phyloP scores from a whole-genome alignment of 1,139 yeast species.

The Pichia sp. region DNA sequence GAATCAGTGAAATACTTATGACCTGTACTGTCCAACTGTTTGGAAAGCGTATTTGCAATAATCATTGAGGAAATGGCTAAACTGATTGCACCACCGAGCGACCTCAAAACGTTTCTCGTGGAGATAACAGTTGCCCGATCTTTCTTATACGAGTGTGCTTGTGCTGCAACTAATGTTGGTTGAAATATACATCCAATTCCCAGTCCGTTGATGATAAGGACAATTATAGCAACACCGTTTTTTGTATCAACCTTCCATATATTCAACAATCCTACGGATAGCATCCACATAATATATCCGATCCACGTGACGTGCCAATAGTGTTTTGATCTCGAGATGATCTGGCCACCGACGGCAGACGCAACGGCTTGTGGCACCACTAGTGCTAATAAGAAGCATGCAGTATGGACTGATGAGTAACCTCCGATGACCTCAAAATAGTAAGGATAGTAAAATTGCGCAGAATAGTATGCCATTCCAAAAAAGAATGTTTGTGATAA shows the following conservation, averaged over 20 bases:
- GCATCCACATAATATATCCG: constrained; percentile 46
- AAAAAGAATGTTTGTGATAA: constrained; percentile 46
- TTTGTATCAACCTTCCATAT: constrained; percentile 1
- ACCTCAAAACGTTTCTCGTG: constrained; percentile 50
- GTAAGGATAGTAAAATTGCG: constrained; percentile 47
- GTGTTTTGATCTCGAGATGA: constrained; percentile 43
- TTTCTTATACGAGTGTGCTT: constrained; percentile 48
- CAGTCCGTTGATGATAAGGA: constrained; percentile 42
- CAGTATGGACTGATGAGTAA: constrained; percentile 37
- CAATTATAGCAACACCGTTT: constrained; percentile 1
- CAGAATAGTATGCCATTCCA: constrained; percentile 48
- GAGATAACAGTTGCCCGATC: constrained; percentile 59
- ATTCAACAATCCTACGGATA: constrained; percentile 35
- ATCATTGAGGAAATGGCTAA: constrained; percentile 45
- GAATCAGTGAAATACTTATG: neutral
- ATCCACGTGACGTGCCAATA: constrained; percentile 41
- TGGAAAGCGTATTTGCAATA: constrained; percentile 39
- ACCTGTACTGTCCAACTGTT: neutral
- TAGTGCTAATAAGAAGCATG: constrained; percentile 43
- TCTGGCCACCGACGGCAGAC: constrained; percentile 44
- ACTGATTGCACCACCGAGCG: constrained; percentile 57
- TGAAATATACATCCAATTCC: constrained; percentile 56
- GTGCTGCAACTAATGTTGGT: constrained; percentile 55
- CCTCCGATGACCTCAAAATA: constrained; percentile 52
- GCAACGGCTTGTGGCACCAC: constrained; percentile 41